Conservation (phyloP, 164 flowering plant genomes). For the Berberis vulgaris region DNA sequence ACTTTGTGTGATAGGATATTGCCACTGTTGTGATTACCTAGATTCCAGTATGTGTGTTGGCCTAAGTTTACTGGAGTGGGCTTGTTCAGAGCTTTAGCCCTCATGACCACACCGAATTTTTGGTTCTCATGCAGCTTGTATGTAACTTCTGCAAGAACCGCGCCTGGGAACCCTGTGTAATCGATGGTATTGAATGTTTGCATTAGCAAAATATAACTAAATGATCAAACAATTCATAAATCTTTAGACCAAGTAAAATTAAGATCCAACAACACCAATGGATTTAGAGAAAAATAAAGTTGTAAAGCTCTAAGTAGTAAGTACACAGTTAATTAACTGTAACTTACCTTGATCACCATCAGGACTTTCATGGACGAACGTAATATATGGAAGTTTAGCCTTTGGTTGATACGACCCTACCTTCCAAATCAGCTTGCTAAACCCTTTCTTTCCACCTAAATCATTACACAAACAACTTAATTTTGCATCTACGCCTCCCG, state of each 20-base stretch:
- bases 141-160: conserved; percentile 27
- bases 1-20: no score
- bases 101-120: conserved; percentile 36
- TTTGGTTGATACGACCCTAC: conserved; percentile 19
- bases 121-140: conserved; percentile 28
- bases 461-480: neutral
- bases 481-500: neutral
- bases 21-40: conserved; percentile 63
- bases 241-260: no score
- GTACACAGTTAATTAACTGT: no score
- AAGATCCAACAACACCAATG: no score
- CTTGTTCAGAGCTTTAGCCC: conserved; percentile 15
- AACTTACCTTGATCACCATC: conserved; percentile 46
- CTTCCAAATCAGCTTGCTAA: conserved; percentile 46
- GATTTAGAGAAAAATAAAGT: no score
- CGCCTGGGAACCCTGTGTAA: conserved; percentile 64
- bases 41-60: conserved; percentile 72
- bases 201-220: no score
- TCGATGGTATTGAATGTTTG: neutral
- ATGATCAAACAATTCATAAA: no score
- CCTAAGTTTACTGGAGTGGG: conserved; percentile 37
- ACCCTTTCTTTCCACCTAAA: conserved; percentile 53
- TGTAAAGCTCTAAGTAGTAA: no score
- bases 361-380: conserved; percentile 30
- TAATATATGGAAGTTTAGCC: conserved; percentile 21